phyloP scores from a whole-genome alignment of 306 rosid genomes.

The Senna siamea region DNA sequence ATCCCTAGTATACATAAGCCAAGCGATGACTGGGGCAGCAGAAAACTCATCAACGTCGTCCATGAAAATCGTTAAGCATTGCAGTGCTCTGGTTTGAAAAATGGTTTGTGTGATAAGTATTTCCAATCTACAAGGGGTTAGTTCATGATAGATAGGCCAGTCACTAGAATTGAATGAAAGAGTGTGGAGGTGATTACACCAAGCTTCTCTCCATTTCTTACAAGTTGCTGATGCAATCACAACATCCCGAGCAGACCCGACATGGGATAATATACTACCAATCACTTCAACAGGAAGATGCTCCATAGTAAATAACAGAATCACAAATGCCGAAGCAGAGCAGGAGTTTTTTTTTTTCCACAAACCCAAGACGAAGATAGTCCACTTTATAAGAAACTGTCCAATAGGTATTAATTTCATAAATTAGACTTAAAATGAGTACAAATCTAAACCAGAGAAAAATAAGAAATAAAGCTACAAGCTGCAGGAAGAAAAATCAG shows the following conservation, averaged over 20 bases:
- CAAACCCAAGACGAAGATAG: not conserved
- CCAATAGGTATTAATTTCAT: not conserved
- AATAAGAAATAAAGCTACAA: not conserved
- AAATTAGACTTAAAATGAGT: slow-evolving; percentile 9
- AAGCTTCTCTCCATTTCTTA: slow-evolving; percentile 81
- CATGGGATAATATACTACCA: slow-evolving; percentile 72
- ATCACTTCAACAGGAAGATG: slow-evolving; percentile 86
- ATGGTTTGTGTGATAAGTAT: slow-evolving; percentile 79
- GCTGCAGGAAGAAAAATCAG: not conserved
- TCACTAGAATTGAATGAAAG: slow-evolving; percentile 69
- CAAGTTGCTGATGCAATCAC: slow-evolving; percentile 83
- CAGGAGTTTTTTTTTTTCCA: too few relatives aligned
- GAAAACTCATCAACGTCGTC: slow-evolving; percentile 67
- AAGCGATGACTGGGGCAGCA: slow-evolving; percentile 71
- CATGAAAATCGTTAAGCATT: slow-evolving; percentile 59
- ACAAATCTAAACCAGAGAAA: not conserved
- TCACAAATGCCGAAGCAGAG: not conserved
- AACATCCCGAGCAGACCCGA: slow-evolving; percentile 80
- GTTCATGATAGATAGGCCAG: slow-evolving; percentile 62
- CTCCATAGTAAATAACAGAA: slow-evolving; percentile 55
- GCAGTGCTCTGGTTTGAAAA: slow-evolving; percentile 71
- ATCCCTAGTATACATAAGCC: slow-evolving; percentile 84
- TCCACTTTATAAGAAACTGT: slow-evolving; percentile 17
- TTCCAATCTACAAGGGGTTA: slow-evolving; percentile 57
- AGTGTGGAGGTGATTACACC: slow-evolving; percentile 61